These are phyloP conservation scores for Skeletonema grethae DNA, from an alignment of 108 stramenopile species.

Conservation along the genomic window DNA sequence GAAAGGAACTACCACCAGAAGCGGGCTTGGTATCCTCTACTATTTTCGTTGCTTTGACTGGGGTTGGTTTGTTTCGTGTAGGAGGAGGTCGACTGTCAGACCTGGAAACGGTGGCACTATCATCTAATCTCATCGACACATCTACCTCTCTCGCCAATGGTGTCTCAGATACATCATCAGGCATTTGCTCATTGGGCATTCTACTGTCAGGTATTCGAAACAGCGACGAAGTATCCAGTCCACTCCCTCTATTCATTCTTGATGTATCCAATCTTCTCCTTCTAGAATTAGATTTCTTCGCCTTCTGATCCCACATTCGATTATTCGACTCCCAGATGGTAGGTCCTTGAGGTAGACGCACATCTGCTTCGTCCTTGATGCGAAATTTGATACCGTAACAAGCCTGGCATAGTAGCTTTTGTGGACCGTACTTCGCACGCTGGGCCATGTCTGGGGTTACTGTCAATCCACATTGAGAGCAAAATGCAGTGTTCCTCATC, in stretches of 20 bases:
- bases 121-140: no score
- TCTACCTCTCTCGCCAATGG: no score
- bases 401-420: slow-evolving; percentile 27
- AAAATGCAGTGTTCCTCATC: no score
- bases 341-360: slow-evolving; percentile 7
- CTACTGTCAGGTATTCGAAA: slow-evolving; percentile 5
- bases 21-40: no score
- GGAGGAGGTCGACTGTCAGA: no score
- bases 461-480: slow-evolving; percentile 23
- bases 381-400: slow-evolving; percentile 35
- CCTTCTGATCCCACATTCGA: slow-evolving; percentile 1
- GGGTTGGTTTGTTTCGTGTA: no score
- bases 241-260: not conserved
- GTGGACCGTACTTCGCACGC: slow-evolving; percentile 2
- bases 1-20: no score
- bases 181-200: not conserved
- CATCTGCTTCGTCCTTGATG: slow-evolving; percentile 20
- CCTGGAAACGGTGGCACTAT: no score
- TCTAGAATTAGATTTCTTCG: not conserved
- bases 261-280: not conserved
- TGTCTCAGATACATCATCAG: not conserved
- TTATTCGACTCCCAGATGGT: no score
- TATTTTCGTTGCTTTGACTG: no score
- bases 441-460: slow-evolving; percentile 33
- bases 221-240: slow-evolving; percentile 11